Evolutionary conservation across 1,284 basidiomycete species (phyloP).

Genomic region (Tilletia caries): DNA sequence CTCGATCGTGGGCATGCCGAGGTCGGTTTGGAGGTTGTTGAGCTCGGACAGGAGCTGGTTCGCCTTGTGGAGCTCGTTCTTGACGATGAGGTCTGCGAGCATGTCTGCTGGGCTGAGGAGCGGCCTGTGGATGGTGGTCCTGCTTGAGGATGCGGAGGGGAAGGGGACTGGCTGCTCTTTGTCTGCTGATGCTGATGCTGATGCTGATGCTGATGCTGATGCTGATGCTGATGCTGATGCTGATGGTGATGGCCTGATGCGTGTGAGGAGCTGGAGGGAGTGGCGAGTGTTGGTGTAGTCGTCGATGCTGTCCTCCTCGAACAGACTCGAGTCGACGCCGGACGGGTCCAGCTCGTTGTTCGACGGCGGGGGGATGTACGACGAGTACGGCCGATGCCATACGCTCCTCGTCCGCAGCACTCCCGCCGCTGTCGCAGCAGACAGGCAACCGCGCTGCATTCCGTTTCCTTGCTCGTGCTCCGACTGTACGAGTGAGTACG

Average conservation of each 20-base stretch:
- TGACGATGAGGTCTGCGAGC: slow-evolving; percentile 26
- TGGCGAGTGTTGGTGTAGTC: slow-evolving; percentile 13
- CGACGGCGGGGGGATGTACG: slow-evolving; percentile 25
- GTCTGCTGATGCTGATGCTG: too few species aligned
- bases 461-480: too few species aligned
- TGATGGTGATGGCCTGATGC: background rate
- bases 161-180: too few species aligned
- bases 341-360: slow-evolving; percentile 41
- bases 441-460: too few species aligned
- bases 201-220: background rate
- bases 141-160: background rate
- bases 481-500: too few species aligned
- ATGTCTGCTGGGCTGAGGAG: slow-evolving; percentile 21
- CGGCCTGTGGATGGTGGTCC: background rate
- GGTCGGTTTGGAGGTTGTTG: slow-evolving; percentile 14
- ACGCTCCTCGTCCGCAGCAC: too few species aligned
- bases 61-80: slow-evolving; percentile 25
- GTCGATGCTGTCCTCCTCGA: slow-evolving; percentile 30
- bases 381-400: too few species aligned
- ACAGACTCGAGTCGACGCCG: slow-evolving; percentile 42
- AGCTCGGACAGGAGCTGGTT: slow-evolving; percentile 26
- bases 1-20: slow-evolving; percentile 19
- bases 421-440: too few species aligned
- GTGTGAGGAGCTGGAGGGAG: background rate
- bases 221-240: background rate